Base-by-base conservation (phyloP, 2,329 filamentous ascomycete genomes). In the Sporothrix pseudoabietina region DNA sequence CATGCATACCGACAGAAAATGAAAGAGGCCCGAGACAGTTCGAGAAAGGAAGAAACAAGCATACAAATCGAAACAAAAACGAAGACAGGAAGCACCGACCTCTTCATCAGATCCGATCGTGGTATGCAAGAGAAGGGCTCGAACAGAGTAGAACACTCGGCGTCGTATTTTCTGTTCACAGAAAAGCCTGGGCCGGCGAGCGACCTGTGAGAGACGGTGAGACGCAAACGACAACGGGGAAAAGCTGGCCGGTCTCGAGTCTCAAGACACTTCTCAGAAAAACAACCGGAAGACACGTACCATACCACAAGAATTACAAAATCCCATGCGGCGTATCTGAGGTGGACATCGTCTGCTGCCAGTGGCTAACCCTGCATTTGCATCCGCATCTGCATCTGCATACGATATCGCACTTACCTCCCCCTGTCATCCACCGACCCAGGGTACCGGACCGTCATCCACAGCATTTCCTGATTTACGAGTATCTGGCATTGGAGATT, bases 1-100 rank as follows among this genome's bases (percentile, higher is more conserved):
- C 59, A 26, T 71, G 72, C 68, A 71, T 68, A 32, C 35, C 26
- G 68, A 30, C 61, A 39, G 61, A 30, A 41, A 54, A 70, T 54
- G 22, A 61, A 44, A 59, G n/a, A 61, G 63, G 44, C 35, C 26
- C 22, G 63, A 66, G 35, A 54, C 55, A 32, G n/a, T 32, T 14
- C 19, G 52, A 49, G 30, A 57, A 19, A 19, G 22, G 8, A 26
- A 49, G 30, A 68, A 68, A 68, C n/a, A 54, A 22, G 19, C 22
- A 52, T 2, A 32, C 65, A 52, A 66, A 16, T 26, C 9, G 32
- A 14, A 68, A 35, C 35, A 35, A 3, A 52, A 9, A 32, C 65
- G 35, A 10, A 44, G 4, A 52, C 4, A 7, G 39, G 26, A 12
- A 68, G 19, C 14, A 41, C 68, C 47, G 32, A 41, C 32, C 9